These are phyloP conservation scores for Penicillium sp. DNA, from an alignment of 2,329 filamentous ascomycete species.

Conservation along the genomic window DNA sequence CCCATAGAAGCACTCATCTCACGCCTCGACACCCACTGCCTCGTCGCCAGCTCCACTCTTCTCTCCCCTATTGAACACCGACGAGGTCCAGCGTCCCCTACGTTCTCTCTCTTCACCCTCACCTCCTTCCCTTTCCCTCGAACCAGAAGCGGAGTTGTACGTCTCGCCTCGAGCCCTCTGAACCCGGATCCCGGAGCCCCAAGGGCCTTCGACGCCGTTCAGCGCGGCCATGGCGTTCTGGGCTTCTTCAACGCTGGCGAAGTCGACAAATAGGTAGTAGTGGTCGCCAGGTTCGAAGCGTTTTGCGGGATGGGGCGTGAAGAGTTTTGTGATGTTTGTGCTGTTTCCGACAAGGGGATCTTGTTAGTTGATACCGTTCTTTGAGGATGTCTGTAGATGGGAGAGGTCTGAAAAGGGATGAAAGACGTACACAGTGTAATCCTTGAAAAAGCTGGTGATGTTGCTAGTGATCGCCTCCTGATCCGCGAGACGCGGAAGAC, in stretches of 20 bases:
- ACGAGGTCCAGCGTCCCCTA: conserved; percentile 4
- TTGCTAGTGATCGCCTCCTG: conserved; percentile 48
- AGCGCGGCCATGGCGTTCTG: conserved; percentile 55
- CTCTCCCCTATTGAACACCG: background rate
- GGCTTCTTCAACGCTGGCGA: conserved; percentile 60
- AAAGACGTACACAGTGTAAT: conserved; percentile 46
- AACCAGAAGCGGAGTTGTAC: conserved; percentile 28
- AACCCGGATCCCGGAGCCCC: conserved; percentile 46
- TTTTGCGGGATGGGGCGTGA: conserved; percentile 63
- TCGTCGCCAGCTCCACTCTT: background rate
- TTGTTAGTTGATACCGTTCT: background rate
- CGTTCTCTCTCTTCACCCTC: conserved; percentile 17
- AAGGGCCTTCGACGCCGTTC: conserved; percentile 45
- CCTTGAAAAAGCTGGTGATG: conserved; percentile 51
- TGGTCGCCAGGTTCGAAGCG: conserved; percentile 58
- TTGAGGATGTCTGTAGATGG: background rate
- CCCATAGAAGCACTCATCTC: background rate
- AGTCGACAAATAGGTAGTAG: conserved; percentile 71
- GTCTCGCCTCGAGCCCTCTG: conserved; percentile 47
- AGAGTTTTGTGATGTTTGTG: conserved; percentile 57
- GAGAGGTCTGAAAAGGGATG: background rate
- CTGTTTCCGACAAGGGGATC: conserved; percentile 26
- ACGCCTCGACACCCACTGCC: conserved; percentile 3
- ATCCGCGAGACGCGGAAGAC: conserved; percentile 50
- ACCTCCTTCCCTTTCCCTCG: conserved; percentile 33